Conservation (phyloP, 768 basidiomycete species). For the Lepiota subincarnata region DNA sequence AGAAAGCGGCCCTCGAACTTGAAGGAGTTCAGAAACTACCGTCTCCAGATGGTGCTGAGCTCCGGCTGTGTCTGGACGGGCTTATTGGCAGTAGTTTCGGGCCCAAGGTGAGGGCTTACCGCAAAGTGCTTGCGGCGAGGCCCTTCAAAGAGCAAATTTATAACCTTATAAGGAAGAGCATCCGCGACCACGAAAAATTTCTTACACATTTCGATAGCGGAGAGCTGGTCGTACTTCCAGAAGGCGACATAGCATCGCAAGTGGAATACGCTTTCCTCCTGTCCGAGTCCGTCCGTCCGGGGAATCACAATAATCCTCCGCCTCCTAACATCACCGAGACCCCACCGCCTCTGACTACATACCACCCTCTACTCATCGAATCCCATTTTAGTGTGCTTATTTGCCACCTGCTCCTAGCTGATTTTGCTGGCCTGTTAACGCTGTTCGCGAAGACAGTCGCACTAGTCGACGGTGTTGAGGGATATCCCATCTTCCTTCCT, state of each 20-base stretch:
- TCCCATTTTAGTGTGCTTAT: constrained; percentile 79
- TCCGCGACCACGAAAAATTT: constrained; percentile 85
- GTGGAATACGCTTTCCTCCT: constrained; percentile 67
- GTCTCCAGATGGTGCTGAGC: constrained; percentile 65
- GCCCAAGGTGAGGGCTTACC: constrained; percentile 62
- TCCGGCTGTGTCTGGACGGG: constrained; percentile 74
- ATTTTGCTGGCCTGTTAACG: constrained; percentile 58
- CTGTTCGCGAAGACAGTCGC: constrained; percentile 64
- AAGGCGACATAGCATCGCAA: constrained; percentile 46
- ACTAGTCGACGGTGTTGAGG: constrained; percentile 78
- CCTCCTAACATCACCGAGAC: constrained; percentile 33
- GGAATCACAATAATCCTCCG: constrained; percentile 36
- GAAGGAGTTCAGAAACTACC: constrained; percentile 63
- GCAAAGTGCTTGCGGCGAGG: constrained; percentile 48
- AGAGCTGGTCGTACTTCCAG: constrained; percentile 36
- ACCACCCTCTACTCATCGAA: constrained; percentile 87
- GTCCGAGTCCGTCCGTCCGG: constrained; percentile 64
- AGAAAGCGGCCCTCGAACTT: constrained; percentile 62
- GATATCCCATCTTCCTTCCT: constrained; percentile 84
- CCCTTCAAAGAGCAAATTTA: constrained; percentile 58
- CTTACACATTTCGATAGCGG: constrained; percentile 78
- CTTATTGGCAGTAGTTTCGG: constrained; percentile 60
- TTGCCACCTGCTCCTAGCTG: constrained; percentile 72
- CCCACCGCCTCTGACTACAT: constrained; percentile 76
- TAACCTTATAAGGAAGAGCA: constrained; percentile 61